Conservation (phyloP, 345 rosid species). For the Orychophragmus violaceus region DNA sequence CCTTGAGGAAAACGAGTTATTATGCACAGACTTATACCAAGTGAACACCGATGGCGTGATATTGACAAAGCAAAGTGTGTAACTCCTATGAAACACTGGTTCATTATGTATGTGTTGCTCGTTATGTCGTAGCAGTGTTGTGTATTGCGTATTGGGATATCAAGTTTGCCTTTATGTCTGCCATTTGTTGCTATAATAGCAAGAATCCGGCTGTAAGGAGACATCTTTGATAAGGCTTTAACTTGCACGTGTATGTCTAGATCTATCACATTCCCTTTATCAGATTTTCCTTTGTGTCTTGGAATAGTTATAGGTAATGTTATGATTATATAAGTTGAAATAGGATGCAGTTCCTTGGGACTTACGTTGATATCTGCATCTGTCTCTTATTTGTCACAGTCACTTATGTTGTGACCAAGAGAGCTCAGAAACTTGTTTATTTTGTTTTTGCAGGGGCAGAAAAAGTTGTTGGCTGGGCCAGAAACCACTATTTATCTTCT, state of each 20-base stretch:
- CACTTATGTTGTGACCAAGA: constrained; percentile 10
- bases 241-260: constrained; percentile 4
- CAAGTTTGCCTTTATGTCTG: background rate
- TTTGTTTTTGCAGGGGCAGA: constrained; percentile 63
- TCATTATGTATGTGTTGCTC: constrained; percentile 17
- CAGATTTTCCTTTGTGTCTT: background rate
- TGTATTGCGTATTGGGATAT: constrained; percentile 5
- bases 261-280: background rate
- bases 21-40: constrained; percentile 66
- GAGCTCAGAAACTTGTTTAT: constrained; percentile 5
- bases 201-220: background rate
- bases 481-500: constrained; percentile 74
- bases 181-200: background rate
- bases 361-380: background rate
- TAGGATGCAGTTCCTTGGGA: background rate
- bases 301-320: background rate
- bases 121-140: constrained; percentile 10
- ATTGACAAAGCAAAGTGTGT: constrained; percentile 79
- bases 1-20: constrained; percentile 84
- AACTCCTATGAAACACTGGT: constrained; percentile 25
- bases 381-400: background rate
- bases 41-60: constrained; percentile 77
- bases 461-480: constrained; percentile 95
- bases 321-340: background rate
- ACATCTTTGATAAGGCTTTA: background rate